Conservation (phyloP, 169 alveolate genomes). For the Plasmodium reichenowi region DNA sequence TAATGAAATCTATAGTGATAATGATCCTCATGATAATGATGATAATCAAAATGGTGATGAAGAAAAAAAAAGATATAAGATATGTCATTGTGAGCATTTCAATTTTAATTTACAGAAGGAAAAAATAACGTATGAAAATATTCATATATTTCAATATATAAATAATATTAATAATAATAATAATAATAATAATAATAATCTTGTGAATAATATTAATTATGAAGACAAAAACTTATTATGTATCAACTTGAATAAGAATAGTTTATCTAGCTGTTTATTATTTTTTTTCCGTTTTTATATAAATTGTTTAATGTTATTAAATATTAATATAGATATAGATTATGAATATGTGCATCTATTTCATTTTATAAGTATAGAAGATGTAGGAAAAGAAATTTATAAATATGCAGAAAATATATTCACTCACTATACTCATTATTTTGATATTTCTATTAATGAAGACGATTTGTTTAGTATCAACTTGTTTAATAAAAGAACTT, state of each 20-base stretch:
- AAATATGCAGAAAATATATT: slow-evolving; percentile 34
- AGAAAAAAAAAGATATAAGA: not conserved
- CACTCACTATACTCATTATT: slow-evolving; percentile 14
- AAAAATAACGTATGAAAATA: slow-evolving; percentile 21
- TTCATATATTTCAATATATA: slow-evolving; percentile 16
- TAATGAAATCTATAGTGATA: too few species aligned
- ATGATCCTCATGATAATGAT: not conserved
- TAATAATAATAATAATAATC: not conserved
- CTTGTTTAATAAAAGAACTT: slow-evolving; percentile 18
- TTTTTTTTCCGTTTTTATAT: slow-evolving; percentile 60
- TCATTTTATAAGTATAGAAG: slow-evolving; percentile 20
- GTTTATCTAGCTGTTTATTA: not conserved
- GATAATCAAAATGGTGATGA: not conserved
- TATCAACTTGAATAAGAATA: not conserved
- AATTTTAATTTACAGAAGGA: slow-evolving; percentile 27
- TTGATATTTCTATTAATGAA: slow-evolving; percentile 8
- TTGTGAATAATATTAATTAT: too few species aligned
- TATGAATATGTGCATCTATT: slow-evolving; percentile 35
- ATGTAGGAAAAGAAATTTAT: not conserved
- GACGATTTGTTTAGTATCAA: slow-evolving; percentile 8
- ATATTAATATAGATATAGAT: slow-evolving; percentile 50
- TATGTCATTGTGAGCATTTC: slow-evolving; percentile 49
- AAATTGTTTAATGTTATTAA: slow-evolving; percentile 54
- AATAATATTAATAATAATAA: not conserved
- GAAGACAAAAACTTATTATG: too few species aligned